These are phyloP conservation scores for Termitomyces sp. DNA, from an alignment of 768 basidiomycete species.

Conservation along the genomic window DNA sequence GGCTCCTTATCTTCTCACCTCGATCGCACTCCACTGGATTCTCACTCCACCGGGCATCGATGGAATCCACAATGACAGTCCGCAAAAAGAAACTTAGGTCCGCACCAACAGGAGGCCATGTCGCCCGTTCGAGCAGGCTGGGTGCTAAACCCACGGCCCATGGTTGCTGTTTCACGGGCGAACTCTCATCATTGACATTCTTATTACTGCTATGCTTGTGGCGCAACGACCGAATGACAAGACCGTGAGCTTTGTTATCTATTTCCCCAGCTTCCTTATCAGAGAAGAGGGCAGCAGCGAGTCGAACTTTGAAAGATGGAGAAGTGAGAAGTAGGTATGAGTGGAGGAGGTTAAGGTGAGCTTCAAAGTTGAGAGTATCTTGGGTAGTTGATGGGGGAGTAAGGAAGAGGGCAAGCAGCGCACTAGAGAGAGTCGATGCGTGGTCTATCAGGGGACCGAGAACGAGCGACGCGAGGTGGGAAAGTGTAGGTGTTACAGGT, in stretches of 20 bases:
- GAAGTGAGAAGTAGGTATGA: conserved; percentile 75
- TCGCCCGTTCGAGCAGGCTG: conserved; percentile 65
- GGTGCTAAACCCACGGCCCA: conserved; percentile 76
- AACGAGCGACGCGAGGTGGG: conserved; percentile 59
- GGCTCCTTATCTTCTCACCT: conserved; percentile 11
- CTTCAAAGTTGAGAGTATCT: conserved; percentile 62
- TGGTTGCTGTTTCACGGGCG: conserved; percentile 27
- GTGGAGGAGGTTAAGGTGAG: conserved; percentile 66
- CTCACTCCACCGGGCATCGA: conserved; percentile 33
- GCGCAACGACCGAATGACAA: conserved; percentile 31
- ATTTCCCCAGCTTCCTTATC: conserved; percentile 55
- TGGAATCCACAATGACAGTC: conserved; percentile 81
- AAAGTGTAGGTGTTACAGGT: conserved; percentile 58
- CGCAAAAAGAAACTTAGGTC: conserved; percentile 82
- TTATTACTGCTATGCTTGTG: conserved; percentile 21
- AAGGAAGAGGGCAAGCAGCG: conserved; percentile 67
- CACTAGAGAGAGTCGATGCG: conserved; percentile 59
- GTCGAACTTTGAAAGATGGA: conserved; percentile 67
- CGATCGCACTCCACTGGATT: conserved; percentile 19
- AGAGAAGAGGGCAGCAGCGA: conserved; percentile 73
- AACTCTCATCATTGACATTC: conserved; percentile 18
- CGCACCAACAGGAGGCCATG: conserved; percentile 85
- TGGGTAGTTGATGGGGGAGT: conserved; percentile 31
- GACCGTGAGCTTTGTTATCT: conserved; percentile 29
- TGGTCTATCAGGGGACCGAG: conserved; percentile 60